These are phyloP conservation scores for Starmerella stigmatis DNA, from an alignment of 805 yeast species.

Conservation along the genomic window DNA sequence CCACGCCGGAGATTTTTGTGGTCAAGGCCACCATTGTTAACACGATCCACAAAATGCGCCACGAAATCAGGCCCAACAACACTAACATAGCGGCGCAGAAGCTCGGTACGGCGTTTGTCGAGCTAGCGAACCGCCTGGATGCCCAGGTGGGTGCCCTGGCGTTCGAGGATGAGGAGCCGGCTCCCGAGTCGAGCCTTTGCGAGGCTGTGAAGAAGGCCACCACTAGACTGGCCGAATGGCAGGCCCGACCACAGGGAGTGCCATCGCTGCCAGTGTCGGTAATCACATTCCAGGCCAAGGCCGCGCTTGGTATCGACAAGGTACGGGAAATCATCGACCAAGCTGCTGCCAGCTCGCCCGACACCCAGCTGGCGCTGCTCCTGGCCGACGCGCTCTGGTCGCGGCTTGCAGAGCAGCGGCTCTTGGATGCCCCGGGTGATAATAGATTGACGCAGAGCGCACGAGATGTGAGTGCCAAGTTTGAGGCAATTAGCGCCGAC, in stretches of 20 bases:
- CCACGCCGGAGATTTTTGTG: constrained; percentile 2
- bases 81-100: background rate
- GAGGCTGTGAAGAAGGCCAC: constrained; percentile 6
- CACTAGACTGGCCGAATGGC: constrained; percentile 15
- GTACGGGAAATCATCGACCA: constrained; percentile 10
- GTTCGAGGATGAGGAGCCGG: background rate
- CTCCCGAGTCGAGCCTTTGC: constrained; percentile 1
- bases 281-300: constrained; percentile 9
- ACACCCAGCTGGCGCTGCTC: constrained; percentile 15
- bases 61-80: background rate
- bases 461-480: background rate
- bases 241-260: constrained; percentile 18
- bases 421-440: constrained; percentile 5
- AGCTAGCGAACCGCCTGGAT: constrained; percentile 3
- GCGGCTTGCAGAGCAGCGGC: background rate
- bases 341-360: constrained; percentile 6
- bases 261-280: constrained; percentile 13
- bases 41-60: background rate
- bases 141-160: background rate
- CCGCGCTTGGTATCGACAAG: constrained; percentile 10
- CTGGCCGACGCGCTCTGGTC: constrained; percentile 15
- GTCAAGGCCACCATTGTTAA: constrained; percentile 5
- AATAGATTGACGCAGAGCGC: constrained; percentile 3
- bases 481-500: constrained; percentile 3
- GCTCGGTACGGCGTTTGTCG: background rate